Base-by-base conservation (phyloP, 306 rosid species). In the Geum urbanum region DNA sequence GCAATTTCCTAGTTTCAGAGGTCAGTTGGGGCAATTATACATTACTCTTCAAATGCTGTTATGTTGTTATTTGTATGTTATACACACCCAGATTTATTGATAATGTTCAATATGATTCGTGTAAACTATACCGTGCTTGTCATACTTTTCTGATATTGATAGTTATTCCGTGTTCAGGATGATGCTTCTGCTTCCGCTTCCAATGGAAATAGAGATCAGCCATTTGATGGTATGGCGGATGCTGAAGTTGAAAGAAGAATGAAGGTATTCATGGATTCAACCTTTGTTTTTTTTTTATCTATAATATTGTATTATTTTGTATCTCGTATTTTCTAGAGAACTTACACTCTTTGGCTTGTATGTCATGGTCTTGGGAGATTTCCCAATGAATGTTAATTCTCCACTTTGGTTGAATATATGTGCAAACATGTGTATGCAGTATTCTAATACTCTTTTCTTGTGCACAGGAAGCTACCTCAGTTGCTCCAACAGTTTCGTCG, bases 1-100 rank as follows among this genome's bases (percentile, higher is more conserved):
- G 99, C 92, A 89, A 75, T 81, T 91, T 80, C 79, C 84, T 95
- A 39, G 97, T 81, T 74, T 84, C 96, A 58, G 99, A 95, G 97
- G 99, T 95, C 83, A 78, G 92, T 83, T 14, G 16, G 52, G 43
- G 19, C 16, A 79, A 32, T 53, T 54, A 20, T 46, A 15, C 0
- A 12, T 2, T 9, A 35, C 64, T 35, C 11, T 59, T 35, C 19
- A 8, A 44, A 32, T 35, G 12, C 46, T 15, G 22, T 37, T 14
- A 18, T 35, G 46, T 60, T 35, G 13, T 15, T 40, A 40, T 16
- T 54, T 2, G 2, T 58, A 5, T 27, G 8, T 54, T 47, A 5
- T 35, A 60, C 45, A 45, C 44, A 13, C 59, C 14, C 4, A 5
- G 19, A 14, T n/a, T 12, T 20, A 20, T 54, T 50, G 8, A 35